Base-by-base conservation (phyloP, 148 eudicot species). In the Limonium bicolor region DNA sequence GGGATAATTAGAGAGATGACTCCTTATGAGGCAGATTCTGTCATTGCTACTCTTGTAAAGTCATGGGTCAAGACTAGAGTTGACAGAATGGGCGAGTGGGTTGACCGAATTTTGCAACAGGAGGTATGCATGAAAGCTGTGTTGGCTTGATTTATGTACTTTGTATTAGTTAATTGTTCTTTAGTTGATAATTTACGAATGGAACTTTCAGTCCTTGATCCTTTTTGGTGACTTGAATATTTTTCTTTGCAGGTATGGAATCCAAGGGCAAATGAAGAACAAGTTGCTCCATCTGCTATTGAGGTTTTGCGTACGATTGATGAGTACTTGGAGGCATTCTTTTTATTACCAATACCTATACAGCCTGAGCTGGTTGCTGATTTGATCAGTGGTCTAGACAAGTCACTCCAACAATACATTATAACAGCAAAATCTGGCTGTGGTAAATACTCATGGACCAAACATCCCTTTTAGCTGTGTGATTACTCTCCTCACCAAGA, bases 311-410 rank as follows among this genome's bases (percentile, higher is more conserved):
- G 95, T 23, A 69, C 66, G 11, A 62, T 80, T 20, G 95, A 84
- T 46, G 97, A 90, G 60, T 70, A 92, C 17, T 36, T 80, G 39
- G 93, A 84, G 56, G 97, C 97, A 38, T 90, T 90, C 68, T 80
- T 90, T 63, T 51, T 80, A 61, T 68, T 90, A 62, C 97, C 97
- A 25, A 84, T 90, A 64, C 86, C 88, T 19, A 70, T 65, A 53
- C 79, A 80, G 66, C 76, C 76, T 50, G 65, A 48, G 56, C 56
- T 84, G 62, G 84, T 90, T 32, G 66, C 79, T 25, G 82, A 80
- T 20, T 63, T 90, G 63, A 60, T 73, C 55, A 48, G 51, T 5
- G 83, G 97, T 58, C 69, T 90, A 37, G 95, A 90, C 50, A 74
- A 47, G 64, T 74, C 93, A 62, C 64, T 90, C 40, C 82, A 80